These are phyloP conservation scores for Starmerella sp. DNA, from an alignment of 805 yeast species.

Conservation along the genomic window DNA sequence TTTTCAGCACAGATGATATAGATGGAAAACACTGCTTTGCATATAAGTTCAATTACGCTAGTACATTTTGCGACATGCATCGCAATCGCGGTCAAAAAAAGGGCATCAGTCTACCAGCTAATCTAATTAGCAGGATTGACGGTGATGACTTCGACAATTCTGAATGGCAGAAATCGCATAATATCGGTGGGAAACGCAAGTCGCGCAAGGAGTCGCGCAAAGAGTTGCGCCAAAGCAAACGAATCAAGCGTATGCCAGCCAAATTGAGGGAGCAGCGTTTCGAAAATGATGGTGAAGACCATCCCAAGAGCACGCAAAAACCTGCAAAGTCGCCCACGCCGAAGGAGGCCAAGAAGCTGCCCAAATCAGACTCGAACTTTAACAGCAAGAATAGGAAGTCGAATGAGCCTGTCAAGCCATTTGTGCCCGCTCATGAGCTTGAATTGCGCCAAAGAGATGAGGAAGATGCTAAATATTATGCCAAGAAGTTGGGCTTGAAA, in stretches of 20 bases:
- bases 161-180: conserved; percentile 22
- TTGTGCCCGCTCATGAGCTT: conserved; percentile 36
- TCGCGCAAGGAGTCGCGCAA: conserved; percentile 21
- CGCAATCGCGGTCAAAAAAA: background rate
- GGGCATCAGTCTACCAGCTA: conserved; percentile 17
- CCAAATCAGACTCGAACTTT: background rate
- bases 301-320: background rate
- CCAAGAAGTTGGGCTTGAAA: conserved; percentile 65
- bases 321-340: background rate
- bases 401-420: conserved; percentile 13
- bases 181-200: conserved; percentile 10
- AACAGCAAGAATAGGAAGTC: background rate
- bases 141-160: conserved; percentile 12
- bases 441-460: conserved; percentile 51
- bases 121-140: conserved; percentile 13
- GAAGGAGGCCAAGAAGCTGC: background rate
- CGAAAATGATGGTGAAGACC: background rate
- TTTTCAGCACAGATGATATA: background rate
- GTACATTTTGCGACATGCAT: background rate
- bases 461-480: conserved; percentile 69
- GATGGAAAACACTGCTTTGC: background rate
- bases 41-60: no score
- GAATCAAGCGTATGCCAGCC: conserved; percentile 5
- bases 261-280: background rate
- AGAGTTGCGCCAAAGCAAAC: conserved; percentile 17